Evolutionary conservation across 495 filamentous ascomycete genomes (phyloP).

Genomic region (Physcia stellaris): DNA sequence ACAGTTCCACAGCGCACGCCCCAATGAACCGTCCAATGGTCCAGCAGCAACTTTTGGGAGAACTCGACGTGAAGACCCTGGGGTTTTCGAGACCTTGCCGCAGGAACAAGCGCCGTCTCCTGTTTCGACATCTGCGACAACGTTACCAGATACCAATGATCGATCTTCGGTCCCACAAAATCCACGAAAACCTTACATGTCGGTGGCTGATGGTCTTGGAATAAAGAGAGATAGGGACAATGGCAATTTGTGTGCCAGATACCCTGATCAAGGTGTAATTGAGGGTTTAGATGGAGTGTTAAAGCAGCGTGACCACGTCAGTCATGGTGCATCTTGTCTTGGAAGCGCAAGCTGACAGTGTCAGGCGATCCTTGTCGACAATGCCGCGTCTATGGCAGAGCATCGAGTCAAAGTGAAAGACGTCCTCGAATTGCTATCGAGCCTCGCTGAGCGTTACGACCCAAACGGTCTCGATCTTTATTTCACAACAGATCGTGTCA

Average conservation of each 20-base stretch:
- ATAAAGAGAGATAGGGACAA: constrained; percentile 8
- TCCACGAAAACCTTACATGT: constrained; percentile 7
- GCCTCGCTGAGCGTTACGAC: constrained; percentile 21
- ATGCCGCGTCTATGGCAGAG: constrained; percentile 20
- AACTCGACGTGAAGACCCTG: no score
- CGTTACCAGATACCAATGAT: no score
- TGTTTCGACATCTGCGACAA: no score
- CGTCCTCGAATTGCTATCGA: constrained; percentile 17
- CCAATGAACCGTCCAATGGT: no score
- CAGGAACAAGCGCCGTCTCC: no score
- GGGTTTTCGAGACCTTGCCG: no score
- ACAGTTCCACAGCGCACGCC: no score
- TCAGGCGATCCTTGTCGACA: constrained; percentile 29
- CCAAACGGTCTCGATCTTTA: constrained; percentile 22
- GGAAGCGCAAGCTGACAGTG: constrained; percentile 26
- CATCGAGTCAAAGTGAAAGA: constrained; percentile 17
- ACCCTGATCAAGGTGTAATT: neutral
- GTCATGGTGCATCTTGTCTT: constrained; percentile 5
- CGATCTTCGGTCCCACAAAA: no score
- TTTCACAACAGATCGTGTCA: constrained; percentile 17
- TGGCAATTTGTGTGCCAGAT: neutral
- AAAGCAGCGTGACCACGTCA: constrained; percentile 6
- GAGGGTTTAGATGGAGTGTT: neutral
- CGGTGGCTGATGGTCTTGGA: constrained; percentile 10
- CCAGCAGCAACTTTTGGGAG: no score